These are phyloP conservation scores for Sporormia fimetaria DNA, from an alignment of 495 filamentous ascomycete species.

Conservation along the genomic window DNA sequence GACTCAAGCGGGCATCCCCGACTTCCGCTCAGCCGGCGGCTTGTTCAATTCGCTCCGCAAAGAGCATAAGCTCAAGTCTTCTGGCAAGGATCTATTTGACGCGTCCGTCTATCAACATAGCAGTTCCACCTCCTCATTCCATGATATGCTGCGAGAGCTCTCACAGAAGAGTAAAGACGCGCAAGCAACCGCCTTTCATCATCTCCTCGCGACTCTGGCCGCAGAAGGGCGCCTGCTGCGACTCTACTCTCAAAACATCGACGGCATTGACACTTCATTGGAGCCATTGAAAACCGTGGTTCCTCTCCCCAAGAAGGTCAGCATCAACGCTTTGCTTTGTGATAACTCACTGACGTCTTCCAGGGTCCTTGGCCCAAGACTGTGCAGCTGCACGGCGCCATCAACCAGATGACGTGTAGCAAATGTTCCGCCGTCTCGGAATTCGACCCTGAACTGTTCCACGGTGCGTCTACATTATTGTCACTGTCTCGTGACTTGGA, in stretches of 20 bases:
- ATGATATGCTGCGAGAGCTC: conserved; percentile 86
- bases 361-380: conserved; percentile 89
- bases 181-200: conserved; percentile 80
- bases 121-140: conserved; percentile 74
- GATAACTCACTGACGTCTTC: no score
- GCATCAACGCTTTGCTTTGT: no score
- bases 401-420: conserved; percentile 90
- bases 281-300: conserved; percentile 65
- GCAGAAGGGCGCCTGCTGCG: conserved; percentile 80
- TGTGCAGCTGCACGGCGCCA: conserved; percentile 85
- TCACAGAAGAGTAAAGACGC: conserved; percentile 63
- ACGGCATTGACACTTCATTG: conserved; percentile 82
- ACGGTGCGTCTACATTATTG: no score
- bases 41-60: conserved; percentile 73
- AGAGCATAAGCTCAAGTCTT: conserved; percentile 82
- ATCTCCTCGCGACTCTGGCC: conserved; percentile 84
- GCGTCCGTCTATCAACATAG: conserved; percentile 93
- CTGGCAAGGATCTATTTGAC: conserved; percentile 92
- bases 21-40: conserved; percentile 84
- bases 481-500: no score
- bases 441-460: conserved; percentile 70
- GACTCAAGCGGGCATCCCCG: conserved; percentile 90
- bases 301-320: conserved; percentile 59
- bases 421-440: conserved; percentile 72
- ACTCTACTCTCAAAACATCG: conserved; percentile 92